Evolutionary conservation across 441 rosid species (phyloP).

Genomic region (Eutrema salsugineum): DNA sequence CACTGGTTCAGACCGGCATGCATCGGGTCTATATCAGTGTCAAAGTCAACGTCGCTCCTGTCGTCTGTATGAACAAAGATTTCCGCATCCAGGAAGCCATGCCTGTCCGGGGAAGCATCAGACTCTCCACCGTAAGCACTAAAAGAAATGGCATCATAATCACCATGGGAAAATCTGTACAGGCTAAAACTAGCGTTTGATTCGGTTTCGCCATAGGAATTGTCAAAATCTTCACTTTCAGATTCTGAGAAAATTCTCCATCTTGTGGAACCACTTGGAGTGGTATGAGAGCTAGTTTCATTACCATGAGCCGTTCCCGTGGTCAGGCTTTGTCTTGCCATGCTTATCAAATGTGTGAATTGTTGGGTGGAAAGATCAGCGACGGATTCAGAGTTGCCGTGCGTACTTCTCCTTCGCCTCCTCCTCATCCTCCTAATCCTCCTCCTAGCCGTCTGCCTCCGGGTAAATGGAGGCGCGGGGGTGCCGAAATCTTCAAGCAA

Average conservation of each 20-base stretch:
- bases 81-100: conserved; percentile 49
- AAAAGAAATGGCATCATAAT: conserved; percentile 68
- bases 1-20: conserved; percentile 75
- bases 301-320: conserved; percentile 27
- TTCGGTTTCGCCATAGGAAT: conserved; percentile 53
- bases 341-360: conserved; percentile 50
- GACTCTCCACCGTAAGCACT: conserved; percentile 77
- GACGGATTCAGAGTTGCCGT: conserved; percentile 66
- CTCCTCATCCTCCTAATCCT: conserved; percentile 45
- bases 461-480: conserved; percentile 39
- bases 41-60: conserved; percentile 60
- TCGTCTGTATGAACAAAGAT: conserved; percentile 44
- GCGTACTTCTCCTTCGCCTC: conserved; percentile 41
- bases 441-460: conserved; percentile 39
- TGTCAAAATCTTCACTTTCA: conserved; percentile 72
- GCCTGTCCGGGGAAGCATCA: conserved; percentile 72
- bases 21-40: conserved; percentile 96
- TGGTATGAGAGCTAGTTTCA: conserved; percentile 51
- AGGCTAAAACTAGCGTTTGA: conserved; percentile 58
- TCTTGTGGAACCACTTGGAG: conserved; percentile 68
- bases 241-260: conserved; percentile 71
- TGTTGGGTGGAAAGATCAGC: conserved; percentile 56
- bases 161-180: conserved; percentile 48
- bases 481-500: conserved; percentile 67
- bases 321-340: conserved; percentile 55